Conservation (phyloP, 2,329 filamentous ascomycete genomes). For the Cercospora sojina region DNA sequence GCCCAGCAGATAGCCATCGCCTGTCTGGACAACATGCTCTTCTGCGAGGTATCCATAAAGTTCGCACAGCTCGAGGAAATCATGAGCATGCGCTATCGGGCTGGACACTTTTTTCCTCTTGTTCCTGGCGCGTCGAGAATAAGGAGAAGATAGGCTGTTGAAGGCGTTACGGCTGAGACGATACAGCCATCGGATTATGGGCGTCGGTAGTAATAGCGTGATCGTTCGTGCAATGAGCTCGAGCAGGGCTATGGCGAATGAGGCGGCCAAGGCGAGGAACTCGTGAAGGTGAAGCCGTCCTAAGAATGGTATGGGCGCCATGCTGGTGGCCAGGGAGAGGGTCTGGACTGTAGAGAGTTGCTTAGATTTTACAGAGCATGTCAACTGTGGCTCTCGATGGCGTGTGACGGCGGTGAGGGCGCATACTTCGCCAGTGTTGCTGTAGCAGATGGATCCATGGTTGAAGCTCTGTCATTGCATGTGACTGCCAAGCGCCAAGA, state of each 20-base stretch:
- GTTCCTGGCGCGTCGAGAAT: slow-evolving; percentile 65
- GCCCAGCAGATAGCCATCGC: slow-evolving; percentile 88
- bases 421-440: neutral
- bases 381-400: neutral
- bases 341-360: neutral
- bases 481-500: neutral
- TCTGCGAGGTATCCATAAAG: slow-evolving; percentile 91
- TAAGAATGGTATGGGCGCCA: slow-evolving; percentile 62
- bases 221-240: slow-evolving; percentile 82
- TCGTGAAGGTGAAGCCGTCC: slow-evolving; percentile 64
- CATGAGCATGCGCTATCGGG: slow-evolving; percentile 78
- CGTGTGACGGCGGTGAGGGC: neutral
- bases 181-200: slow-evolving; percentile 81
- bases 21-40: slow-evolving; percentile 93
- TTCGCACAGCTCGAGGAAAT: slow-evolving; percentile 92
- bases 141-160: slow-evolving; percentile 71
- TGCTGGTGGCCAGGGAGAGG: slow-evolving; percentile 28
- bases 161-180: slow-evolving; percentile 77
- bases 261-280: slow-evolving; percentile 82
- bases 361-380: neutral
- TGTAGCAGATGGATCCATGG: neutral
- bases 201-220: slow-evolving; percentile 80
- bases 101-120: slow-evolving; percentile 56
- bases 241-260: slow-evolving; percentile 76
- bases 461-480: slow-evolving; percentile 1